Conservation (phyloP, 2,329 filamentous ascomycete species). For the Neofusicoccum laricinum region DNA sequence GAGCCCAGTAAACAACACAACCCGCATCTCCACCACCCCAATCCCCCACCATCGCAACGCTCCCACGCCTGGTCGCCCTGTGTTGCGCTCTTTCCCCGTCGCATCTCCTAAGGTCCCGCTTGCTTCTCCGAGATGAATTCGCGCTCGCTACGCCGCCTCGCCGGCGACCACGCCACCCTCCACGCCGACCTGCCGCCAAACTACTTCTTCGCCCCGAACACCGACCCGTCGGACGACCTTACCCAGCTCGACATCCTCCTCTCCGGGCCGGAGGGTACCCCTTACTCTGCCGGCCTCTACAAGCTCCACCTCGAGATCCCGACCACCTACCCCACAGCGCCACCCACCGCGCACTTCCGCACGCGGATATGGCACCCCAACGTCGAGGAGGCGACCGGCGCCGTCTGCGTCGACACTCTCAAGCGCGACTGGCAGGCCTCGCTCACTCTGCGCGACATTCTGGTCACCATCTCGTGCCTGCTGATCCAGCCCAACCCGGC, state of each 20-base stretch:
- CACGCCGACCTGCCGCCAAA: slow-evolving; percentile 58
- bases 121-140: slow-evolving; percentile 34
- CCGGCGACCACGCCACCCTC: slow-evolving; percentile 57
- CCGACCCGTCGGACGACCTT: slow-evolving; percentile 42
- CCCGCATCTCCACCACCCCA: background rate
- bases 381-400: slow-evolving; percentile 60
- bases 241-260: slow-evolving; percentile 58
- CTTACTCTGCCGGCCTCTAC: slow-evolving; percentile 59
- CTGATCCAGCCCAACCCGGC: slow-evolving; percentile 64
- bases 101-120: background rate
- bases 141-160: slow-evolving; percentile 55
- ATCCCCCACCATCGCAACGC: background rate
- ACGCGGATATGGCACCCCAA: slow-evolving; percentile 65
- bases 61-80: background rate
- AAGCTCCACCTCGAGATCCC: slow-evolving; percentile 60
- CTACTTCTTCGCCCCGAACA: slow-evolving; percentile 54
- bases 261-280: slow-evolving; percentile 58
- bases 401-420: slow-evolving; percentile 63
- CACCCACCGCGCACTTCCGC: slow-evolving; percentile 58
- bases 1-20: slow-evolving; percentile 5
- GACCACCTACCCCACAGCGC: slow-evolving; percentile 51
- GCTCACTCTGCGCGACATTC: slow-evolving; percentile 58
- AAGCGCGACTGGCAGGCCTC: slow-evolving; percentile 61
- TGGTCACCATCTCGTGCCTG: slow-evolving; percentile 59
- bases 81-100: background rate